These are phyloP conservation scores for Penicillium cataractarum DNA, from an alignment of 495 filamentous ascomycete genomes.

Conservation along the genomic window DNA sequence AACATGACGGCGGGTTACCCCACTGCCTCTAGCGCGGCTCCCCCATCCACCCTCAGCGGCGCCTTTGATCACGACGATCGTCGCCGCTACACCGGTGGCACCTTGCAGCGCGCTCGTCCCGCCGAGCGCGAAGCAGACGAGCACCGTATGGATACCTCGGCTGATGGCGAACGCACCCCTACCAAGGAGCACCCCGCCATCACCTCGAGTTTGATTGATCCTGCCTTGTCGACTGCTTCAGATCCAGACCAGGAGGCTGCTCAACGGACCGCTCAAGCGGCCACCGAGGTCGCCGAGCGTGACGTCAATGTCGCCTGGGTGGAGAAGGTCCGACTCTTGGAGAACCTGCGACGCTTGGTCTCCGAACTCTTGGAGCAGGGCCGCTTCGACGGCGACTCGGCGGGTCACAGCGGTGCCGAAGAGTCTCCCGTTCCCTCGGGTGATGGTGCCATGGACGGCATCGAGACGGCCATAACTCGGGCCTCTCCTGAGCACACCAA, in stretches of 20 bases:
- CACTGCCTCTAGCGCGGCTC: conserved; percentile 65
- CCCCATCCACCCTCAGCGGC: conserved; percentile 76
- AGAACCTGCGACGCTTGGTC: conserved; percentile 71
- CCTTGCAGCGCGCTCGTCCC: conserved; percentile 73
- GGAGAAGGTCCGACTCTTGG: conserved; percentile 79
- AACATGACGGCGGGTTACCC: conserved; percentile 60
- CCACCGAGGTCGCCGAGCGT: conserved; percentile 51
- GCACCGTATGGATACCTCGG: conserved; percentile 58
- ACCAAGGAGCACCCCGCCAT: conserved; percentile 46
- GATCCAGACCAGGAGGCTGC: conserved; percentile 46
- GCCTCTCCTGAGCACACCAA: conserved; percentile 21
- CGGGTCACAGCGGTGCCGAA: conserved; percentile 10
- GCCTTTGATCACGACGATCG: conserved; percentile 80
- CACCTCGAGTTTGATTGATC: conserved; percentile 57
- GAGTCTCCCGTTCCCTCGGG: conserved; percentile 25
- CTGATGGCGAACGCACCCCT: conserved; percentile 50
- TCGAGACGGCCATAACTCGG: conserved; percentile 32
- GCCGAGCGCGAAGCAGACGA: conserved; percentile 43
- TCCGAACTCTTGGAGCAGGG: conserved; percentile 63
- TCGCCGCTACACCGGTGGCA: conserved; percentile 84
- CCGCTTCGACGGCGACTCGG: conserved; percentile 58
- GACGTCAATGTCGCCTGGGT: conserved; percentile 74
- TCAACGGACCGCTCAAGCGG: conserved; percentile 48
- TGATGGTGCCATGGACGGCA: conserved; percentile 48
- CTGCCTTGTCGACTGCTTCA: conserved; percentile 47